phyloP scores from a whole-genome alignment of 1,139 yeast genomes.

The Geotrichum citri-aurantii region DNA sequence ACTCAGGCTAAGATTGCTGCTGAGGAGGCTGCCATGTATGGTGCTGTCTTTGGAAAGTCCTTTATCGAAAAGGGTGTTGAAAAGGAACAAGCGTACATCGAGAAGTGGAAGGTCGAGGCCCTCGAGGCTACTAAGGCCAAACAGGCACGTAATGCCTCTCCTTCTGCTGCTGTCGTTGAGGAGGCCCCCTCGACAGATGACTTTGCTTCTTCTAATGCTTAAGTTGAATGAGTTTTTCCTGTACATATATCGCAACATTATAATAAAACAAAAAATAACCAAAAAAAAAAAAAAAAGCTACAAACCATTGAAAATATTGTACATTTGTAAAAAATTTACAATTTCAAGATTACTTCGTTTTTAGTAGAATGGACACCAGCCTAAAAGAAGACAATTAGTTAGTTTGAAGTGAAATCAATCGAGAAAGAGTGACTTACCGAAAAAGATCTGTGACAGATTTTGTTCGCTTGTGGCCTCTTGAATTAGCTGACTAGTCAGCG shows the following conservation, averaged over 20 bases:
- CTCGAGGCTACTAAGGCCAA: conserved; percentile 32
- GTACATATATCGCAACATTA: not conserved
- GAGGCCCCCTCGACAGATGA: not conserved
- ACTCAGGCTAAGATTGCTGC: conserved; percentile 63
- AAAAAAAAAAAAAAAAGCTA: not conserved
- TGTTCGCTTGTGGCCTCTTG: conserved; percentile 65
- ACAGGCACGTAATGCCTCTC: conserved; percentile 23
- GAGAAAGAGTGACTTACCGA: conserved; percentile 63
- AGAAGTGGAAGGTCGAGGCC: conserved; percentile 70
- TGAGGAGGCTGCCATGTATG: conserved; percentile 84
- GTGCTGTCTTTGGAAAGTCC: conserved; percentile 63
- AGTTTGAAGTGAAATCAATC: not conserved
- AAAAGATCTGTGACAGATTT: conserved; percentile 68
- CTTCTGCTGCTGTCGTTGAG: conserved; percentile 13
- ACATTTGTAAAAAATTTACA: too few relatives aligned
- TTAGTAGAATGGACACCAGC: conserved; percentile 27
- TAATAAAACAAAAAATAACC: not conserved
- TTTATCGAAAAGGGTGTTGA: conserved; percentile 62
- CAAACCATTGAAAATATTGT: not conserved
- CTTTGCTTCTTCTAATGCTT: conserved; percentile 1
- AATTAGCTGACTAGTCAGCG: conserved; percentile 73
- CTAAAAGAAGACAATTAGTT: conserved; percentile 6
- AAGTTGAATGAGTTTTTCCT: not conserved
- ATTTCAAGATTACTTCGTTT: not conserved
- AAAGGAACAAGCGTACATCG: conserved; percentile 65